These are phyloP conservation scores for Coniochaeta hoffmannii DNA, from an alignment of 2,329 filamentous ascomycete species.

Conservation along the genomic window DNA sequence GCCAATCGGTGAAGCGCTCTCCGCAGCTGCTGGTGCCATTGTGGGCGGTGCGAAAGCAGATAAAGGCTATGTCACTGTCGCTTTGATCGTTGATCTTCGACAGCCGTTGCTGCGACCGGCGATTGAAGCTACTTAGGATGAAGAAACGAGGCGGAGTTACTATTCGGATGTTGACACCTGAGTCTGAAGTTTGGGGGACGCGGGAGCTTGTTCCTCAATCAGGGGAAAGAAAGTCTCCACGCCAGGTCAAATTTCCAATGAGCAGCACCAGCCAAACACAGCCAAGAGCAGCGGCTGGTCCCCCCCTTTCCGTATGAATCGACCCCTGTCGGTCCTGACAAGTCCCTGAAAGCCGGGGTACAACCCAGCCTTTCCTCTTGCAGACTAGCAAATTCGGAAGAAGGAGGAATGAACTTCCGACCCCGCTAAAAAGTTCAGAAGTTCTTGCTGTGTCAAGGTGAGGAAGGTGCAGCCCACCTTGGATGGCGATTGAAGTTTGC, in stretches of 20 bases:
- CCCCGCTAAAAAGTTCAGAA: slow-evolving; percentile 18
- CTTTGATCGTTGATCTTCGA: slow-evolving; percentile 4
- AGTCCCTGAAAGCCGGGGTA: slow-evolving; percentile 3
- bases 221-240: slow-evolving; percentile 21
- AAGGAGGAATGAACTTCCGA: slow-evolving; percentile 15
- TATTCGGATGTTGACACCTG: slow-evolving; percentile 18
- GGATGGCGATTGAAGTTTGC: slow-evolving; percentile 6
- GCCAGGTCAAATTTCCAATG: slow-evolving; percentile 29
- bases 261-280: slow-evolving; percentile 11
- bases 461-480: slow-evolving; percentile 8
- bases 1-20: slow-evolving; percentile 62
- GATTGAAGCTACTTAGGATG: slow-evolving; percentile 7
- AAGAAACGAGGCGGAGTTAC: neutral
- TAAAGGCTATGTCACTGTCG: slow-evolving; percentile 7
- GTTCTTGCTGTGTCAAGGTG: slow-evolving; percentile 9
- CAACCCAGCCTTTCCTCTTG: neutral
- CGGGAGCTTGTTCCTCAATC: slow-evolving; percentile 21
- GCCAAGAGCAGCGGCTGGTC: neutral
- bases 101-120: neutral
- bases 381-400: slow-evolving; percentile 7
- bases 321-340: neutral
- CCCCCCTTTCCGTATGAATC: slow-evolving; percentile 1
- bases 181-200: slow-evolving; percentile 10
- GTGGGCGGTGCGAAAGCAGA: slow-evolving; percentile 19
- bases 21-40: slow-evolving; percentile 51